Percentiles rank a stretch among this genome's conserved stretches.
Conservation (phyloP, 768 basidiomycete species). For the Pisolithus orientalis region DNA sequence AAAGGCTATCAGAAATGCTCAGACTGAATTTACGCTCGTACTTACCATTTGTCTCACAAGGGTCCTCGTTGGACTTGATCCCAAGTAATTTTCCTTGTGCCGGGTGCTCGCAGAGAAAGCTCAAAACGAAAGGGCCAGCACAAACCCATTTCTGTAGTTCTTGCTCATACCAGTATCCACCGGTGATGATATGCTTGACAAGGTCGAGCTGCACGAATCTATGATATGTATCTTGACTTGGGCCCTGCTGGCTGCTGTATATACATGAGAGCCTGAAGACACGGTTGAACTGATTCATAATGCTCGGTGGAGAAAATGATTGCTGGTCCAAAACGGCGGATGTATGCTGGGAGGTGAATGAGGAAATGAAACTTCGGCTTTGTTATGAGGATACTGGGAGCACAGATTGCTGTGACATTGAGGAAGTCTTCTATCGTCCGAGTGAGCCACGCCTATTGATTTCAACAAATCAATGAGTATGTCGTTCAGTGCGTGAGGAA, state of each 20-base stretch:
- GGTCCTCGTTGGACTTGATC: too few species aligned
- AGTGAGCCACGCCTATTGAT: background rate
- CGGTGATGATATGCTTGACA: conserved; percentile 7
- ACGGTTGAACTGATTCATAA: background rate
- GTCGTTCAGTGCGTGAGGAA: too few species aligned
- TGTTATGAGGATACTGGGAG: conserved; percentile 13
- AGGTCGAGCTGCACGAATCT: conserved; percentile 1
- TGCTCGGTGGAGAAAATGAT: background rate
- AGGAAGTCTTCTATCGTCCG: conserved; percentile 16
- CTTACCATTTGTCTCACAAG: too few species aligned
- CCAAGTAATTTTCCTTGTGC: too few species aligned
- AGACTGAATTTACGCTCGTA: too few species aligned
- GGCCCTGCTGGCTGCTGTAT: conserved; percentile 7
- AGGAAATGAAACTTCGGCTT: conserved; percentile 25
- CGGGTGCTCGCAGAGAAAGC: too few species aligned
- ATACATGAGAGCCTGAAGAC: background rate
- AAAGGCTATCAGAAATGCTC: too few species aligned
- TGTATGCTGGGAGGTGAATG: conserved; percentile 11
- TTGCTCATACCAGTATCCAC: background rate
- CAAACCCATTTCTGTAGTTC: too few species aligned
- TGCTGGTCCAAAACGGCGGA: background rate
- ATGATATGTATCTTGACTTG: conserved; percentile 15
- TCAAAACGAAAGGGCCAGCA: too few species aligned
- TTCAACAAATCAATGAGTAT: background rate
- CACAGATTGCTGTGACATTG: conserved; percentile 8